Evolutionary conservation across 2,329 filamentous ascomycete species (phyloP).

Genomic region (Pseudogymnoascus sp.): DNA sequence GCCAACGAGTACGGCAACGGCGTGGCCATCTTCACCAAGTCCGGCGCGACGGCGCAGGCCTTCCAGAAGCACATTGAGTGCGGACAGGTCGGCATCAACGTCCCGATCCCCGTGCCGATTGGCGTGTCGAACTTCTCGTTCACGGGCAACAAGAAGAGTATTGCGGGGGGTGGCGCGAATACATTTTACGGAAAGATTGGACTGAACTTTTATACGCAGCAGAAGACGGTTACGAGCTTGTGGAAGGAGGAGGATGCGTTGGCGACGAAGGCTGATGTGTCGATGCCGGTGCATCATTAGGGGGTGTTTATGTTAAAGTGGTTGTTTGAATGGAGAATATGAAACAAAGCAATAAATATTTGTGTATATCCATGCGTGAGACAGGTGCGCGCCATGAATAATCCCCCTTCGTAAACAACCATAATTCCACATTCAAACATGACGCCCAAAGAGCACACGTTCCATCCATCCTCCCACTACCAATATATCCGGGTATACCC

Average conservation of each 20-base stretch:
- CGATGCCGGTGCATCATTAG: constrained; percentile 66
- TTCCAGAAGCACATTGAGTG: constrained; percentile 79
- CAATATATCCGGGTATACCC: constrained; percentile 2
- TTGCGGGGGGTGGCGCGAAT: constrained; percentile 84
- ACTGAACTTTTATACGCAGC: constrained; percentile 90
- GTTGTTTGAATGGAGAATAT: neutral
- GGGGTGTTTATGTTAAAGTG: neutral
- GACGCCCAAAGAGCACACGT: neutral
- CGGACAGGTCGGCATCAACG: constrained; percentile 80
- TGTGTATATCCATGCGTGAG: neutral
- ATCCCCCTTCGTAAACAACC: neutral
- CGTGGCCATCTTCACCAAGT: constrained; percentile 75
- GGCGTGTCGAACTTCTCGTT: constrained; percentile 62
- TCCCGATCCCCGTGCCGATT: constrained; percentile 60
- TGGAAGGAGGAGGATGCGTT: constrained; percentile 84
- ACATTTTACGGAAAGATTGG: constrained; percentile 95
- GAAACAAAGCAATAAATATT: neutral
- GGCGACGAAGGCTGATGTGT: constrained; percentile 73
- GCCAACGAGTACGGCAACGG: constrained; percentile 82
- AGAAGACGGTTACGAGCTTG: constrained; percentile 92
- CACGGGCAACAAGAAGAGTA: constrained; percentile 76
- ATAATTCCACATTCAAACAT: neutral
- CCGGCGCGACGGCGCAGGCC: constrained; percentile 65
- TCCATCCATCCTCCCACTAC: neutral
- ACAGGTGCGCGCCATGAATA: neutral